These are phyloP conservation scores for Trichosporon coremiiforme DNA, from an alignment of 1,284 basidiomycete species.

Conservation along the genomic window DNA sequence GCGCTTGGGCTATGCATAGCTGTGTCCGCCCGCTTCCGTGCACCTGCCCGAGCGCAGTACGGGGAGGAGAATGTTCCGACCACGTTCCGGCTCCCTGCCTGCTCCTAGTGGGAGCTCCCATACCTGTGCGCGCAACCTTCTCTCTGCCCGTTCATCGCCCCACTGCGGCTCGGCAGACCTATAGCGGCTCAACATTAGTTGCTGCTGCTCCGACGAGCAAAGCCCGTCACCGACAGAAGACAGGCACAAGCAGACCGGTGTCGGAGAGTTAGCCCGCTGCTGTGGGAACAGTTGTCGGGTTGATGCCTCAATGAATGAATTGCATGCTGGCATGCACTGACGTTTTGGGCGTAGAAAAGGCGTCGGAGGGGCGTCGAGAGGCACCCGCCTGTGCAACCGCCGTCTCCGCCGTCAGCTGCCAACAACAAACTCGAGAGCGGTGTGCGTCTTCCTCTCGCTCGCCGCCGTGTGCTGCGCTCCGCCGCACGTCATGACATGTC, in stretches of 20 bases:
- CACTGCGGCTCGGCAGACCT: not conserved
- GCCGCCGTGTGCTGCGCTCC: not conserved
- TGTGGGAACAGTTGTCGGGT: not conserved
- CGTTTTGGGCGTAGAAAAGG: not conserved
- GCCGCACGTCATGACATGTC: not conserved
- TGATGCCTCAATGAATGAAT: not conserved
- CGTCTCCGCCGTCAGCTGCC: slow-evolving; percentile 8
- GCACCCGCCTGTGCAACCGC: not conserved
- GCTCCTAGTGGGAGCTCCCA: not conserved
- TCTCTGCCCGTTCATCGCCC: slow-evolving; percentile 3
- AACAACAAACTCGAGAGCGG: too few species aligned
- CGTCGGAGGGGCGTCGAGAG: not conserved
- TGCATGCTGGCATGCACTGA: not conserved
- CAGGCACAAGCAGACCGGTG: not conserved
- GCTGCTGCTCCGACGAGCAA: not conserved
- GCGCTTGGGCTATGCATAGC: not conserved
- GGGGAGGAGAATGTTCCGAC: slow-evolving; percentile 4
- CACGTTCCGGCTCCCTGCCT: not conserved
- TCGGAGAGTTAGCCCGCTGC: not conserved
- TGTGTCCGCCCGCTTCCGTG: not conserved
- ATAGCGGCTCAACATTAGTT: not conserved
- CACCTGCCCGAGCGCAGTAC: not conserved
- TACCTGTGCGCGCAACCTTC: slow-evolving; percentile 9
- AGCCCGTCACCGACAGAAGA: not conserved
- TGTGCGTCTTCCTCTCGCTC: not conserved